These are phyloP conservation scores for Bruguiera parviflora DNA, from an alignment of 345 rosid genomes.

Conservation along the genomic window DNA sequence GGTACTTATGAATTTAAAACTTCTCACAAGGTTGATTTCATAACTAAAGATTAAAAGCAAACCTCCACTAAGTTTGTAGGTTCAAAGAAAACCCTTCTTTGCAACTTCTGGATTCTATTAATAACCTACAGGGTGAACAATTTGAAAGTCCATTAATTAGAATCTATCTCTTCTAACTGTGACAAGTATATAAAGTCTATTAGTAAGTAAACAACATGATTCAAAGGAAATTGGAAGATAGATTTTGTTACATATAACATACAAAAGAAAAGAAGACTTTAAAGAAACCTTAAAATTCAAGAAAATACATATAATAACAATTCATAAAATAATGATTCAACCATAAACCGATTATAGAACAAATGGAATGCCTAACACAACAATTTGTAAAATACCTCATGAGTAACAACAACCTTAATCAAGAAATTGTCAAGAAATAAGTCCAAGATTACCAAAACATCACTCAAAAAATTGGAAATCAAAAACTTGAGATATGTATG, in stretches of 20 bases:
- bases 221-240: neutral
- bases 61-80: slow-evolving; percentile 91
- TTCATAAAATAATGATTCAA: neutral
- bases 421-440: slow-evolving; percentile 80
- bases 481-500: slow-evolving; percentile 4
- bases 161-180: neutral
- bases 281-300: too few relatives aligned
- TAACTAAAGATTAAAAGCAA: slow-evolving; percentile 70
- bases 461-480: slow-evolving; percentile 48
- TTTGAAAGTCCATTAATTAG: slow-evolving; percentile 26
- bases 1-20: slow-evolving; percentile 72
- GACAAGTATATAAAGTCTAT: neutral
- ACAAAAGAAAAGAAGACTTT: too few relatives aligned
- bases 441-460: slow-evolving; percentile 89
- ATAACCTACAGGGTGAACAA: slow-evolving; percentile 66
- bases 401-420: slow-evolving; percentile 79
- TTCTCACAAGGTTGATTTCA: slow-evolving; percentile 48
- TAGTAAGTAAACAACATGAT: neutral
- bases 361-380: neutral
- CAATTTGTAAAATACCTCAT: slow-evolving; percentile 61
- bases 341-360: neutral
- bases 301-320: too few relatives aligned
- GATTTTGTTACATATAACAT: too few relatives aligned
- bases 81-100: slow-evolving; percentile 76
- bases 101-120: slow-evolving; percentile 82